phyloP scores from a whole-genome alignment of 306 rosid species.

The Medicago truncatula region MtrunA17r5.0-ANR NC_053046.1:29305001-29305500 shows the following conservation, averaged over 20 bases:
- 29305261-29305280: slow-evolving; percentile 52
- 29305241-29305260: slow-evolving; percentile 52
- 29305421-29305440: background rate
- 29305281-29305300: slow-evolving; percentile 48
- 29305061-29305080: background rate
- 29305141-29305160: no score
- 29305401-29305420: background rate
- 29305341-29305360: slow-evolving; percentile 12
- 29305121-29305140: background rate
- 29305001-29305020: background rate
- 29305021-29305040: background rate
- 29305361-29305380: slow-evolving; percentile 23
- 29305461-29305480: background rate
- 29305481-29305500: background rate
- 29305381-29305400: background rate
- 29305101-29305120: background rate
- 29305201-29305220: slow-evolving; percentile 23
- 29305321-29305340: slow-evolving; percentile 16
- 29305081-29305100: background rate
- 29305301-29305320: slow-evolving; percentile 1
- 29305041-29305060: background rate
- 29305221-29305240: slow-evolving; percentile 59
- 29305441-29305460: background rate
- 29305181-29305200: background rate
- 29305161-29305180: no score